These are phyloP conservation scores for Malus sieversii DNA, from an alignment of 306 rosid species.

Conservation along the genomic window DNA sequence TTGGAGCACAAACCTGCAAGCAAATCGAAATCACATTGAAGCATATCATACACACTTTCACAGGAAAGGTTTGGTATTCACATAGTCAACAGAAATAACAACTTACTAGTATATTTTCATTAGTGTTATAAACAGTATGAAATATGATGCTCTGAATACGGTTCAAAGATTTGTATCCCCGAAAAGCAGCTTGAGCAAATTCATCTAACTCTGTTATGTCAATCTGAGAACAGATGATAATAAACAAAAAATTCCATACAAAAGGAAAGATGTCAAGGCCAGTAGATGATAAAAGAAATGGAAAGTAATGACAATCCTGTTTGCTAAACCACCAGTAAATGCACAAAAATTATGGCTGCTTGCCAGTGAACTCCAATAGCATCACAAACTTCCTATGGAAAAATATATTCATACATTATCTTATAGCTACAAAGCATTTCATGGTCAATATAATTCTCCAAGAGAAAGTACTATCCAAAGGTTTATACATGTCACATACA, in stretches of 20 bases:
- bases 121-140: slow-evolving; percentile 77
- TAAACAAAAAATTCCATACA: slow-evolving; percentile 2
- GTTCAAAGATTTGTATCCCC: slow-evolving; percentile 75
- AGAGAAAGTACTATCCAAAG: neutral
- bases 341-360: neutral
- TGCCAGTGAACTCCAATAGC: slow-evolving; percentile 1
- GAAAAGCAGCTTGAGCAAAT: slow-evolving; percentile 98
- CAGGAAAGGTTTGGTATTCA: neutral
- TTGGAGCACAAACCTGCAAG: slow-evolving; percentile 95
- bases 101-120: slow-evolving; percentile 90
- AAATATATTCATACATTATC: neutral
- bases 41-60: slow-evolving; percentile 11
- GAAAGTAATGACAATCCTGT: slow-evolving; percentile 12
- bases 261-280: slow-evolving; percentile 14
- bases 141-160: slow-evolving; percentile 92
- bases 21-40: slow-evolving; percentile 17
- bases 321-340: neutral
- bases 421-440: neutral
- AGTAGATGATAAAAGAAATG: slow-evolving; percentile 7
- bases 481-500: neutral
- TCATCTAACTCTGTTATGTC: slow-evolving; percentile 85
- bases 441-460: neutral
- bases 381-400: neutral
- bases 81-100: slow-evolving; percentile 5
- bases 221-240: slow-evolving; percentile 47